Evolutionary conservation across 2,329 filamentous ascomycete genomes (phyloP).

Genomic region (Colletotrichum scovillei): DNA sequence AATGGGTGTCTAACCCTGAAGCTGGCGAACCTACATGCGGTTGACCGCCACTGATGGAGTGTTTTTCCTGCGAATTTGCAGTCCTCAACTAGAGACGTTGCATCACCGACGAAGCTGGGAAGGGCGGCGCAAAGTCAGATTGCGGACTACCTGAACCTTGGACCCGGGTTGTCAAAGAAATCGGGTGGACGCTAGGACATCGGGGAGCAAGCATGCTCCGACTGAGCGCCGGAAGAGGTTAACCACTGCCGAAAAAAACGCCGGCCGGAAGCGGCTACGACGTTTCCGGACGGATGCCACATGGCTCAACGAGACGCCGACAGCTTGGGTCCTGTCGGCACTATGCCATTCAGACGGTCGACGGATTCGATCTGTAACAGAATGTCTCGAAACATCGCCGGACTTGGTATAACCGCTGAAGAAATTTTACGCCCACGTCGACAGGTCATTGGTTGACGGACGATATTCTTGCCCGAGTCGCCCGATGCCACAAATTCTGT

Average conservation of each 20-base stretch:
- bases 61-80: background rate
- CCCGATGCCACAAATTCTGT: background rate
- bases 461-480: background rate
- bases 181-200: constrained; percentile 9
- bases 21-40: constrained; percentile 1
- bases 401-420: constrained; percentile 16
- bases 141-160: constrained; percentile 5
- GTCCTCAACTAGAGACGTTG: constrained; percentile 8
- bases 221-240: constrained; percentile 24
- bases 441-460: background rate
- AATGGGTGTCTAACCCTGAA: background rate
- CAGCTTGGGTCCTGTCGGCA: background rate
- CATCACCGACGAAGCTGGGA: background rate
- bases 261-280: constrained; percentile 7
- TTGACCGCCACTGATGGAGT: constrained; percentile 24
- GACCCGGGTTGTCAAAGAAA: constrained; percentile 16
- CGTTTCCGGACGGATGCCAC: constrained; percentile 30
- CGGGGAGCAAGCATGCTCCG: constrained; percentile 10
- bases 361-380: background rate
- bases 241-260: background rate
- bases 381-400: constrained; percentile 26
- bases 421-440: background rate
- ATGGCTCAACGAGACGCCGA: constrained; percentile 17
- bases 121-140: background rate
- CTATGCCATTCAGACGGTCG: background rate